Conservation (phyloP, 352 stramenopile genomes). For the Globisporangium cystogenes region DNA sequence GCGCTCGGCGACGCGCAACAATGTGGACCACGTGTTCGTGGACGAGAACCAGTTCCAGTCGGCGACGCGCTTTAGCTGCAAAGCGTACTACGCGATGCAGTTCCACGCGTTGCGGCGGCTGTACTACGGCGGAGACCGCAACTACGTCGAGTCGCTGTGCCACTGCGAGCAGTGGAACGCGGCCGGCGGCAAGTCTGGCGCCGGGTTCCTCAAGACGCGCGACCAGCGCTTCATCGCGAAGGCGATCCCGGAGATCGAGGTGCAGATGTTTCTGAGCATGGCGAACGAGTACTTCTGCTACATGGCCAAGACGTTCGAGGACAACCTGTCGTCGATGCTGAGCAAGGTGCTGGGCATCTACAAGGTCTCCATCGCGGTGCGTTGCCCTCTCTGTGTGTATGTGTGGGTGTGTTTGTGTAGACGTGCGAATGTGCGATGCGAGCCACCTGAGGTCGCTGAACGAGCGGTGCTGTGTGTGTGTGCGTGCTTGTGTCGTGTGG, state of each 20-base stretch:
- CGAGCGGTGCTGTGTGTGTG: too few species aligned
- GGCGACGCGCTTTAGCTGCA: conserved; percentile 79
- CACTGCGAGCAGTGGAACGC: conserved; percentile 85
- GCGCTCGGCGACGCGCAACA: conserved; percentile 61
- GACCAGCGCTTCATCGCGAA: conserved; percentile 87
- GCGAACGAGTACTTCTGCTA: conserved; percentile 88
- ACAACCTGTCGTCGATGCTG: conserved; percentile 83
- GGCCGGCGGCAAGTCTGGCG: conserved; percentile 80
- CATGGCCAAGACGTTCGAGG: conserved; percentile 85
- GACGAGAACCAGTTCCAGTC: conserved; percentile 85
- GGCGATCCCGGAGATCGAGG: conserved; percentile 78
- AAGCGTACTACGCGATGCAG: conserved; percentile 88
- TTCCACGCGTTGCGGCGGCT: conserved; percentile 80
- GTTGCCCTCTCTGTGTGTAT: too few species aligned
- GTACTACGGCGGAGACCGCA: conserved; percentile 80
- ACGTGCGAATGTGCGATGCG: not conserved
- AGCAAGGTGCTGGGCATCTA: conserved; percentile 87
- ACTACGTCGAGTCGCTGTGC: conserved; percentile 85
- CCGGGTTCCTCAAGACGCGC: conserved; percentile 81
- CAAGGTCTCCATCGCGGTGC: conserved; percentile 72
- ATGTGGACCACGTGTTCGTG: conserved; percentile 81
- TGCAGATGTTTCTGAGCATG: conserved; percentile 89
- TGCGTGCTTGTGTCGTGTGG: not conserved
- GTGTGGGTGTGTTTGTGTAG: not conserved
- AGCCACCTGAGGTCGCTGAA: too few species aligned